A percentile compares a stretch with the other conserved stretches of the same genome.
phyloP scores from a whole-genome alignment of 163 green algal species.

The Volvox carteri region DNA sequence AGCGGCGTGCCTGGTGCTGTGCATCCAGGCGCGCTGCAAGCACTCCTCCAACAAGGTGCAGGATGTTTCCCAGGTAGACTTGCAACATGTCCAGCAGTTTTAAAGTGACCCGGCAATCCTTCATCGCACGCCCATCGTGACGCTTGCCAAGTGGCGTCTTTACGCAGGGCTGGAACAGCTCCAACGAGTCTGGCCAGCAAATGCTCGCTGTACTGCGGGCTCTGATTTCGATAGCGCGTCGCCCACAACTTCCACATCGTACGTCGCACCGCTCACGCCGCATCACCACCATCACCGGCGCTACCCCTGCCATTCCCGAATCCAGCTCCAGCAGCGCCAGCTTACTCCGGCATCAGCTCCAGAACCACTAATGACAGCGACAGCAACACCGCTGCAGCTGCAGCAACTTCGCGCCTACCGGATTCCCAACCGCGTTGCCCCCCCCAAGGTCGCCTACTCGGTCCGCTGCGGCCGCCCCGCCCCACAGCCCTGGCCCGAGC shows the following conservation, averaged over 20 bases:
- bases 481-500: constrained; percentile 40
- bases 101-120: background rate
- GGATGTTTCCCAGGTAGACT: background rate
- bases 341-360: background rate
- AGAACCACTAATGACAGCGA: background rate
- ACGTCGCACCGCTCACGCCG: background rate
- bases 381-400: background rate
- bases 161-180: background rate
- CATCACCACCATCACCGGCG: background rate
- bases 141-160: background rate
- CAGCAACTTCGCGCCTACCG: constrained; percentile 33
- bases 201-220: background rate
- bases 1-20: background rate
- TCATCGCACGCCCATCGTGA: background rate
- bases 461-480: constrained; percentile 4
- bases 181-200: background rate
- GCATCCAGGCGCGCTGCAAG: background rate
- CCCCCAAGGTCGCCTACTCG: constrained; percentile 42
- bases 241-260: background rate
- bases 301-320: background rate
- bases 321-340: background rate
- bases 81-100: background rate
- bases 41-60: background rate
- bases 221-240: background rate
- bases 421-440: constrained; percentile 33